Base-by-base conservation (phyloP, 2,329 filamentous ascomycete species). In the Fusarium chuoi region DNA sequence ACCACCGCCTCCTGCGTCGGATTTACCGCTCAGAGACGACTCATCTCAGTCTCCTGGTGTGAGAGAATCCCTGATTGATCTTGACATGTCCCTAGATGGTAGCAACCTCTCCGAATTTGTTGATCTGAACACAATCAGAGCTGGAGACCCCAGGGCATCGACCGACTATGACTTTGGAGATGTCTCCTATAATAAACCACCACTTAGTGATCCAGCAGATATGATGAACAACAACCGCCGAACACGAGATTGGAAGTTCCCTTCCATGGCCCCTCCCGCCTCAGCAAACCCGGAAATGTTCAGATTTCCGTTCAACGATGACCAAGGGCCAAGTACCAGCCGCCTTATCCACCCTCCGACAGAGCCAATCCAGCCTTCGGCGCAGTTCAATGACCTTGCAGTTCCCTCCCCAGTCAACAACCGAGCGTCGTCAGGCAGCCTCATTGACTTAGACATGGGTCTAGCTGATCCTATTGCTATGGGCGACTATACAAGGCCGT, bases 1-100 rank as follows among this genome's bases (percentile, higher is more conserved):
- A 38, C 63, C 83, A 5, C 81, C 84, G 4, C 81, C 83, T 2
- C 81, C 81, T 3, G 71, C 68, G 22, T 80, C 80, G 2, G 90
- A 92, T 76, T 83, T 92, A 13, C 89, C 90, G 0, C 80, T 92
- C 4, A 84, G 89, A 33, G 86, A 91, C 67, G 86, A 90, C 75
- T 88, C 88, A 18, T 48, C 83, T 79, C 75, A 86, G 24, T 85
- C 79, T 77, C 85, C 73, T 79, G 80, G 87, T 7, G 85, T 91
- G n/a, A 83, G 88, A 62, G 89, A 92, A 77, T 91, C 90, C 2
- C 84, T 92, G 24, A 92, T 92, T 64, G 90, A 92, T 74, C 85
- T 92, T 13, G 90, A 91, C 70, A 88, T 86, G 5, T 91, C 89
- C 24, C 82, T 92, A 12, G 84, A 87, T 48, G 88, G 88, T 5